Base-by-base conservation (phyloP, 73 alveolate genomes). In the Paramecium sexaurelia region DNA sequence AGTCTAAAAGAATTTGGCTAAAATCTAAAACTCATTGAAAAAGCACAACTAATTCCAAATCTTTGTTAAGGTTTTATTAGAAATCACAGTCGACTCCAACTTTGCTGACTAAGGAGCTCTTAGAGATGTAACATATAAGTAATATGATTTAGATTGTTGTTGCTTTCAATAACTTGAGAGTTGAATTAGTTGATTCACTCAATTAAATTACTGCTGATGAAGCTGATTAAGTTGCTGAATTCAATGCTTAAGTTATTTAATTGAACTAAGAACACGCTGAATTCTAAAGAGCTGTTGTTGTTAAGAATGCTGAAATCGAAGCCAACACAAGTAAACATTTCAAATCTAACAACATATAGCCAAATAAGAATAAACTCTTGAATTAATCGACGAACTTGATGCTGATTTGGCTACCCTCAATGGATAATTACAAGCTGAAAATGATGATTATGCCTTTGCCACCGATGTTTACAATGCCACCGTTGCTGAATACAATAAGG, bases 281-380 rank as follows among this genome's bases (percentile, higher is more conserved):
- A 78, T 78, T 78, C 90, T 78, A 78, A 78, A 78, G 90, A 78
- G 90, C 90, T 24, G 90, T 78, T 39, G 68, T 78, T 26, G 55
- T 78, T 39, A 78, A 78, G 90, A 78, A 39, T 78, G 90, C 90
- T 24, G 90, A 78, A 78, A 78, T 78, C 51, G 90, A 37, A 29
- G 73, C 73, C 27, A 78, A 78, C 19, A 26, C 39, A 20, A 40
- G 90, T 78, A 78, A 17, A 0, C 29, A 41, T 78, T 22, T 20
- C 32, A 5, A 71, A 32, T 78, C 24, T 39, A 41, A 51, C 67
- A 6, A 29, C 19, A 7, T 1, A 24, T 78, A 78, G 90, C 68
- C 68, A 78, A 78, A 33, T 17, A 20, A 37, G 90, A 78, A 22
- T 37, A 37, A 22, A 78, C 90, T 7, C 61, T 29, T 39, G 90